Evolutionary conservation across 306 rosid species (phyloP), one percentile per base, ranked within the genome.

Genomic region (Gynostemma pentaphyllum): DNA sequence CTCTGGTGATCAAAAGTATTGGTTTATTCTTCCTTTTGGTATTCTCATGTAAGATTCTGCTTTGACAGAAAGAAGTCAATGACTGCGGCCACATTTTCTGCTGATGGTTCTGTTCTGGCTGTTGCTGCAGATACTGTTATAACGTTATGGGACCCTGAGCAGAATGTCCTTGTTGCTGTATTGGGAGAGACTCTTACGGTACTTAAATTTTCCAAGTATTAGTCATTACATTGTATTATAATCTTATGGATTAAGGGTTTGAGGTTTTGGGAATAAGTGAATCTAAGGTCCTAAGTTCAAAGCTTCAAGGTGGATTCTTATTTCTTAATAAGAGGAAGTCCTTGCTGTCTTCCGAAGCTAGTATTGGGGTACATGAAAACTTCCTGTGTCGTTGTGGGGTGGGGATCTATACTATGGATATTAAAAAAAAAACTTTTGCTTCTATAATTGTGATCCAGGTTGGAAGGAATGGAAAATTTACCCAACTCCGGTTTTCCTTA

Each of bases 101-200:
- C 83, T 7, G 99, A 92, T 78, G 99, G 99, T 62, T 88, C 99
- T 2, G 90, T 86, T 75, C 76, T 92, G 59, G 99, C 99, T 13
- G 84, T 92, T 44, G 96, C 99, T 21, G 96, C 99, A 26, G 95
- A 88, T 51, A 78, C 88, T 72, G 82, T 76, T 75, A 81, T 92
- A 60, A 92, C 99, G 48, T 78, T 88, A 74, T 84, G 99, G 99
- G 99, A 92, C 72, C 99, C 96, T 72, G 70, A 79, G 68, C 83
- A 68, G 50, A 92, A 92, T 76, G 74, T 75, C 23, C 96, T 84
- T 14, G 74, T 92, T 74, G 96, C 96, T 71, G 88, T 88, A 36
- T 68, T 88, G 42, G 99, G 90, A 67, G 94, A 82, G 77, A 76
- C 81, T 61, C 78, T 62, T 39, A 70, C 44, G 82, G 99, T 92